Conservation (phyloP, 2,329 filamentous ascomycete species). For the Stachybotrys chartarum region DNA sequence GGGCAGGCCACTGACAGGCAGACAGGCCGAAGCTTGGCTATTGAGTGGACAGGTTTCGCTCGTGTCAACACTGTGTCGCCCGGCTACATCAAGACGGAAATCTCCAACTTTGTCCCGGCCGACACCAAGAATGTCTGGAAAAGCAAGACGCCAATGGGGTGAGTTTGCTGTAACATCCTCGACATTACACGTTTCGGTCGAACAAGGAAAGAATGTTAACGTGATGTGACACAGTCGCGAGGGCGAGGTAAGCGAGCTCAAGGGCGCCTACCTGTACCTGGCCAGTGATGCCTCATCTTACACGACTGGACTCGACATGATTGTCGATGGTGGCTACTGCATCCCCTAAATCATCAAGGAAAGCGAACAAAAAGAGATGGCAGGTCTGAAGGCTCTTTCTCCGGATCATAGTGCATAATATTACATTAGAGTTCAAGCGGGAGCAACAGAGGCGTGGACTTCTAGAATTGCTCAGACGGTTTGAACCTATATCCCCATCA, state of each 20-base stretch:
- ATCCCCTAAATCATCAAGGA: conserved; percentile 28
- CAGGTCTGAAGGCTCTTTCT: not conserved
- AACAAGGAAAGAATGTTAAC: too few species aligned
- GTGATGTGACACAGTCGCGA: conserved; percentile 44
- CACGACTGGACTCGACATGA: conserved; percentile 67
- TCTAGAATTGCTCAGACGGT: too few species aligned
- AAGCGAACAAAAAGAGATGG: not conserved
- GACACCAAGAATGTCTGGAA: conserved; percentile 69
- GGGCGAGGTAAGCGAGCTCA: conserved; percentile 66
- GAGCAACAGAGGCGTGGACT: too few species aligned
- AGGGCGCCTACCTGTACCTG: conserved; percentile 76
- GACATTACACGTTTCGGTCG: not conserved
- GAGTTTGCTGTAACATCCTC: conserved; percentile 14
- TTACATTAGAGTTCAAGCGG: too few species aligned
- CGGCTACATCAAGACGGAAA: conserved; percentile 69
- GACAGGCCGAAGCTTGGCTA: conserved; percentile 60
- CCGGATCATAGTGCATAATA: too few species aligned
- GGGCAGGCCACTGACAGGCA: not conserved
- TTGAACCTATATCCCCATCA: too few species aligned
- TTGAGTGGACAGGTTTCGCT: conserved; percentile 73
- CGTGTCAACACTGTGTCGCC: conserved; percentile 67
- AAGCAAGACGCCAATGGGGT: conserved; percentile 73
- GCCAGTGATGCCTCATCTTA: conserved; percentile 78
- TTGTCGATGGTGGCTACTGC: conserved; percentile 70
- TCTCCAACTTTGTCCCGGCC: conserved; percentile 55